phyloP scores from a whole-genome alignment of 176 grass and related monocot genomes.

The Saccharum spontaneum region DNA sequence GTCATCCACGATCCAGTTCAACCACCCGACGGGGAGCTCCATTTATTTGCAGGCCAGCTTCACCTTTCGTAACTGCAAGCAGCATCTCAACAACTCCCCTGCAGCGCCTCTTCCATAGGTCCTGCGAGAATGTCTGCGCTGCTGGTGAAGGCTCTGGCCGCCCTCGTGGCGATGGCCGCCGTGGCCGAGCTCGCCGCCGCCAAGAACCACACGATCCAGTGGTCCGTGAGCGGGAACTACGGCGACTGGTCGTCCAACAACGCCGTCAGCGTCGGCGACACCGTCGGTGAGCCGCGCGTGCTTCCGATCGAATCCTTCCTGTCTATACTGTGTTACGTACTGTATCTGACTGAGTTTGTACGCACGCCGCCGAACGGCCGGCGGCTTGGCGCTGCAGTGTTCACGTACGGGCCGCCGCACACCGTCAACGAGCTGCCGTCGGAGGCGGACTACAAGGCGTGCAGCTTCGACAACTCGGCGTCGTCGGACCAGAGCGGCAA shows the following conservation, averaged over 20 bases:
- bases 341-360: not conserved
- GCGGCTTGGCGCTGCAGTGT: conserved; percentile 25
- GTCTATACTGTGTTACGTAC: not conserved
- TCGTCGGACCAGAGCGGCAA: conserved; percentile 20
- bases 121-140: not conserved
- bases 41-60: conserved; percentile 18
- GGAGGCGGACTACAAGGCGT: conserved; percentile 30
- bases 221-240: conserved; percentile 23
- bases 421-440: conserved; percentile 60
- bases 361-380: not conserved
- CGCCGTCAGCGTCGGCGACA: conserved; percentile 43
- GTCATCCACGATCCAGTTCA: conserved; percentile 13
- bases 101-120: conserved; percentile 35
- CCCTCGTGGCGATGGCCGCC: conserved; percentile 11
- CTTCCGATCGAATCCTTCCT: not conserved
- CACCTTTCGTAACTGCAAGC: not conserved
- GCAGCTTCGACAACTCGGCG: not conserved
- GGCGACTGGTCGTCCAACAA: conserved; percentile 39
- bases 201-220: conserved; percentile 40
- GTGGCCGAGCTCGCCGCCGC: conserved; percentile 32
- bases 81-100: conserved; percentile 19
- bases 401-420: conserved; percentile 40
- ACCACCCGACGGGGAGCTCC: not conserved
- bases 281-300: conserved; percentile 36
- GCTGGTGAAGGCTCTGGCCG: conserved; percentile 27